These are phyloP conservation scores for Clonostachys rhizophaga DNA, from an alignment of 2,329 filamentous ascomycete genomes.

Conservation along the genomic window DNA sequence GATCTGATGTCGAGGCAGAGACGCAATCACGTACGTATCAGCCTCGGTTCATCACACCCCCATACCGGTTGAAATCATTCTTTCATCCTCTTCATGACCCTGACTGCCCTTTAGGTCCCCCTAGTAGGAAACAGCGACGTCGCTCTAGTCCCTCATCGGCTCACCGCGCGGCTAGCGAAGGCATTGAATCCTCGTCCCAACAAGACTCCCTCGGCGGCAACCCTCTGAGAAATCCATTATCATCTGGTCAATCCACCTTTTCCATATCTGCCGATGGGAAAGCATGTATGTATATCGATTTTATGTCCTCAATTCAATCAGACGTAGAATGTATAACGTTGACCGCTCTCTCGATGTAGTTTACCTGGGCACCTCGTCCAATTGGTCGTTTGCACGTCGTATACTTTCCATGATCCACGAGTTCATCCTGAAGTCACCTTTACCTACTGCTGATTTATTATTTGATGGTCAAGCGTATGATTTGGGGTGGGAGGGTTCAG, in stretches of 20 bases:
- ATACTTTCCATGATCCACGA: constrained; percentile 42
- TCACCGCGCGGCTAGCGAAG: constrained; percentile 7
- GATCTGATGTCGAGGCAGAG: constrained; percentile 11
- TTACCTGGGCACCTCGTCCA: constrained; percentile 50
- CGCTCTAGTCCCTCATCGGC: neutral
- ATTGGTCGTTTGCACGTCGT: constrained; percentile 48
- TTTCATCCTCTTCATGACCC: constrained; percentile 10
- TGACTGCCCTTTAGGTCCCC: neutral
- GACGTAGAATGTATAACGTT: constrained; percentile 46
- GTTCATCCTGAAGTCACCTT: constrained; percentile 31
- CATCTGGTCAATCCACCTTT: constrained; percentile 30
- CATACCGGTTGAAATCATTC: constrained; percentile 7
- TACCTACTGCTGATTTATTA: constrained; percentile 35
- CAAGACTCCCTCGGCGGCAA: constrained; percentile 17
- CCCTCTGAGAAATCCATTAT: constrained; percentile 34
- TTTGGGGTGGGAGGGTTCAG: constrained; percentile 35
- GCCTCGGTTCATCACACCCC: neutral
- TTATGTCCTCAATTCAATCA: constrained; percentile 33
- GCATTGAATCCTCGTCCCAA: neutral
- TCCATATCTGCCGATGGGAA: constrained; percentile 31
- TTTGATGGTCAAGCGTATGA: constrained; percentile 49
- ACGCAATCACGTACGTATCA: constrained; percentile 11
- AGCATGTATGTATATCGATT: constrained; percentile 34
- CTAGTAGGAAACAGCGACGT: neutral
- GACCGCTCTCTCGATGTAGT: constrained; percentile 45